Evolutionary conservation across 257 asterid genomes (phyloP).

Genomic region (Capsicum baccatum): DNA sequence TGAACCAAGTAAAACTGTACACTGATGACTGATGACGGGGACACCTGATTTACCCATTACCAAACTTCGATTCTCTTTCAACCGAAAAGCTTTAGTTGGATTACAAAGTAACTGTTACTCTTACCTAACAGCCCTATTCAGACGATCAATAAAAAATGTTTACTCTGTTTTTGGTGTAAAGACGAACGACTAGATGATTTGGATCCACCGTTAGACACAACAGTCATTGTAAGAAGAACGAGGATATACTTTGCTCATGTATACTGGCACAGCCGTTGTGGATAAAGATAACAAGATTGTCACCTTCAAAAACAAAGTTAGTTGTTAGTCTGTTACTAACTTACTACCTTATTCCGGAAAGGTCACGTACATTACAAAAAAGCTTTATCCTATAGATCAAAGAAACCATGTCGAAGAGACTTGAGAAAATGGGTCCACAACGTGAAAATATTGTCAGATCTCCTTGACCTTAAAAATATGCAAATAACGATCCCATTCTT

Average conservation of each 20-base stretch:
- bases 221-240: conserved; percentile 5
- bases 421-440: conserved; percentile 13
- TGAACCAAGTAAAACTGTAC: not conserved
- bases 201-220: not conserved
- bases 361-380: not conserved
- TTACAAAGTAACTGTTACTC: not conserved
- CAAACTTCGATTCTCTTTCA: not conserved
- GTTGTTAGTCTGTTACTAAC: not conserved
- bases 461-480: conserved; percentile 16
- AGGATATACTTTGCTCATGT: not conserved
- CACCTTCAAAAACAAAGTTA: not conserved
- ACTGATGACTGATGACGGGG: not conserved
- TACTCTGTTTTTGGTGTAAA: not conserved
- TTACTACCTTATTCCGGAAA: conserved; percentile 10
- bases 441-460: not conserved
- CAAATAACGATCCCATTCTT: not conserved
- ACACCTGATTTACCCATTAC: not conserved
- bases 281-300: not conserved
- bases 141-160: not conserved
- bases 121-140: not conserved
- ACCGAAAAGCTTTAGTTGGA: not conserved
- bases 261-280: not conserved
- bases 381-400: not conserved
- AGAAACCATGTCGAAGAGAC: not conserved
- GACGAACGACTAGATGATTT: not conserved